phyloP scores from a whole-genome alignment of 768 basidiomycete species.

The Sutorius australiensis region DNA sequence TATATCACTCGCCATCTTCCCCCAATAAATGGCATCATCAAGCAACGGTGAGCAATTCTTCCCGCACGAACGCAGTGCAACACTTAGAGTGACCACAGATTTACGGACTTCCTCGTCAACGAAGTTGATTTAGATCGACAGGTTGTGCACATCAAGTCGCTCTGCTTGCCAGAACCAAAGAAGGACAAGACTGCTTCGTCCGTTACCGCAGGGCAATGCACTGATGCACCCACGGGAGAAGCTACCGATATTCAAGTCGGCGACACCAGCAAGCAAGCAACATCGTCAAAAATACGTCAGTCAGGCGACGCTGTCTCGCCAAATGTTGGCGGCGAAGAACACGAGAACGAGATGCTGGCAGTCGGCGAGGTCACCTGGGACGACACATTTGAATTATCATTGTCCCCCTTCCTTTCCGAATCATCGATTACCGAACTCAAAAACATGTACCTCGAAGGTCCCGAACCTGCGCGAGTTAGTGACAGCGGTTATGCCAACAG shows the following conservation, averaged over 20 bases:
- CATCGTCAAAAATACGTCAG: conserved; percentile 4
- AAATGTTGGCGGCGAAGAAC: neutral
- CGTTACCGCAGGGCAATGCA: conserved; percentile 12
- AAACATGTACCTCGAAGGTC: conserved; percentile 75
- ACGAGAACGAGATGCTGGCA: neutral
- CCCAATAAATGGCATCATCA: conserved; percentile 88
- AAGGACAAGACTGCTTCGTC: conserved; percentile 34
- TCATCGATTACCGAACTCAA: conserved; percentile 60
- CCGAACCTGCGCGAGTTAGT: conserved; percentile 66
- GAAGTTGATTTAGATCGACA: conserved; percentile 83
- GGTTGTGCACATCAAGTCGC: conserved; percentile 75
- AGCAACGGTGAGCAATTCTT: conserved; percentile 69
- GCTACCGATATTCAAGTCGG: conserved; percentile 12
- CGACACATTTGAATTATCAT: conserved; percentile 48
- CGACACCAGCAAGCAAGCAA: neutral
- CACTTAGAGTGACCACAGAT: conserved; percentile 46
- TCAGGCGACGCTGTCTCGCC: neutral
- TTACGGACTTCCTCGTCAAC: conserved; percentile 94
- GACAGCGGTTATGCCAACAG: conserved; percentile 74
- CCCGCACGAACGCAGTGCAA: neutral
- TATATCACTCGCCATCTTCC: conserved; percentile 70
- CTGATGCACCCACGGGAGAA: conserved; percentile 10
- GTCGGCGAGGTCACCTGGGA: conserved; percentile 56
- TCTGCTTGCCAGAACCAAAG: conserved; percentile 64
- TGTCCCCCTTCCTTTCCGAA: conserved; percentile 63